Conservation (phyloP, 1,284 basidiomycete species). For the Pterulicium gracile region DNA sequence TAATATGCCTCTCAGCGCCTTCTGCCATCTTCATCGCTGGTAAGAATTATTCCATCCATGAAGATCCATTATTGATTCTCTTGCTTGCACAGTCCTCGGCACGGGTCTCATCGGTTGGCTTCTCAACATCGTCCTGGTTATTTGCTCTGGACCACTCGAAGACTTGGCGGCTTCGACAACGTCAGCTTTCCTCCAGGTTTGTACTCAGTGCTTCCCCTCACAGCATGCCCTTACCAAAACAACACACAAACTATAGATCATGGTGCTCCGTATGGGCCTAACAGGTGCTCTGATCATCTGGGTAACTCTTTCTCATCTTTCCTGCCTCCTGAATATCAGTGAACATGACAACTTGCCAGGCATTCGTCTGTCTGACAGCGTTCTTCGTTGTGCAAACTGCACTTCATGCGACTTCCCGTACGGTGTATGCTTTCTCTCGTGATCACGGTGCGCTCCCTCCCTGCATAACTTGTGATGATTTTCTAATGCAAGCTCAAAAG, state of each 20-base stretch:
- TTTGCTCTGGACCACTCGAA: constrained; percentile 68
- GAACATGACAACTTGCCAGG: constrained; percentile 19
- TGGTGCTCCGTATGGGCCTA: constrained; percentile 64
- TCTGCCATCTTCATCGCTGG: constrained; percentile 81
- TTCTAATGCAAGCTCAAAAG: constrained; percentile 17
- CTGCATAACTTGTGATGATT: background rate
- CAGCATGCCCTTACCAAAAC: background rate
- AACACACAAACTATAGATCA: constrained; percentile 37
- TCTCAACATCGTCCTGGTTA: constrained; percentile 73
- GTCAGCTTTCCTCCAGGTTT: constrained; percentile 59
- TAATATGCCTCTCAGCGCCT: constrained; percentile 30
- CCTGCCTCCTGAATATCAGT: constrained; percentile 3
- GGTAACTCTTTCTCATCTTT: constrained; percentile 28
- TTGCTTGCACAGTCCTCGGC: constrained; percentile 46
- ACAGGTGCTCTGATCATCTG: constrained; percentile 65
- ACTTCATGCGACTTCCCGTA: constrained; percentile 80
- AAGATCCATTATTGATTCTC: constrained; percentile 2
- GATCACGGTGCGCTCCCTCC: constrained; percentile 44
- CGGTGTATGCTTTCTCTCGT: constrained; percentile 85
- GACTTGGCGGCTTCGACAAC: constrained; percentile 55
- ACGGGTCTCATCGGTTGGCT: constrained; percentile 80
- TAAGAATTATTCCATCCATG: constrained; percentile 20
- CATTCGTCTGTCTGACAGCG: constrained; percentile 68
- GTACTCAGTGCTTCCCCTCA: constrained; percentile 5
- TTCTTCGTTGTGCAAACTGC: constrained; percentile 79